Conservation (phyloP, 257 asterid species). For the Mentha longifolia region DNA sequence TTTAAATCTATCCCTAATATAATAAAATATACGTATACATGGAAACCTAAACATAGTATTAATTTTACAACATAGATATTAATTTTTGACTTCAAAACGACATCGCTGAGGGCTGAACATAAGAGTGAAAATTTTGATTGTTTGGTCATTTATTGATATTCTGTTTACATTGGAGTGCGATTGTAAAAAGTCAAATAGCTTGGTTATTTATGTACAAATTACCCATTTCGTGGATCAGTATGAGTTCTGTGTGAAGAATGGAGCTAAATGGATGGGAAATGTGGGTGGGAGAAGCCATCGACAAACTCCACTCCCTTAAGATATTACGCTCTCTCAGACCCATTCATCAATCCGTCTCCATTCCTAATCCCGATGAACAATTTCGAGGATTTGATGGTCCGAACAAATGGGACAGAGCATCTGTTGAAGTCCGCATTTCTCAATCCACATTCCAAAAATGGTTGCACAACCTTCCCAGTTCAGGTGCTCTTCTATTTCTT, state of each 20-base stretch:
- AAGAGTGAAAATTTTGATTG: no score
- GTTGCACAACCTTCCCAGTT: constrained; percentile 78
- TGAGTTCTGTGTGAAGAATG: constrained; percentile 36
- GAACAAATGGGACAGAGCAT: constrained; percentile 76
- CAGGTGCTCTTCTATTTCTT: constrained; percentile 49
- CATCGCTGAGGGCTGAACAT: no score
- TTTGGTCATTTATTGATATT: no score
- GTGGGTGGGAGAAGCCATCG: constrained; percentile 75
- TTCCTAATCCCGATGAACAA: constrained; percentile 27
- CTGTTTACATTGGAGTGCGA: no score
- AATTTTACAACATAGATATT: no score
- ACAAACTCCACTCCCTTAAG: constrained; percentile 62
- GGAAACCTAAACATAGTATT: no score
- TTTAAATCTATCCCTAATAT: no score
- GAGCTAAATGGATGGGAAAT: constrained; percentile 54
- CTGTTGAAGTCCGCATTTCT: constrained; percentile 72
- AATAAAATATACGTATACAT: no score
- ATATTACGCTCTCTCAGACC: constrained; percentile 89
- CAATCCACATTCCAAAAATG: constrained; percentile 82
- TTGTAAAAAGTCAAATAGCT: no score
- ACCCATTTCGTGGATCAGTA: background rate
- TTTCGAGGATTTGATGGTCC: constrained; percentile 60
- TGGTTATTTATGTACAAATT: no score
- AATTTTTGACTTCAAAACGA: no score
- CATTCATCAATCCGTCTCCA: constrained; percentile 50